Evolutionary conservation across 2,329 filamentous ascomycete species (phyloP).

Genomic region (Teratosphaeria epicoccoides): DNA sequence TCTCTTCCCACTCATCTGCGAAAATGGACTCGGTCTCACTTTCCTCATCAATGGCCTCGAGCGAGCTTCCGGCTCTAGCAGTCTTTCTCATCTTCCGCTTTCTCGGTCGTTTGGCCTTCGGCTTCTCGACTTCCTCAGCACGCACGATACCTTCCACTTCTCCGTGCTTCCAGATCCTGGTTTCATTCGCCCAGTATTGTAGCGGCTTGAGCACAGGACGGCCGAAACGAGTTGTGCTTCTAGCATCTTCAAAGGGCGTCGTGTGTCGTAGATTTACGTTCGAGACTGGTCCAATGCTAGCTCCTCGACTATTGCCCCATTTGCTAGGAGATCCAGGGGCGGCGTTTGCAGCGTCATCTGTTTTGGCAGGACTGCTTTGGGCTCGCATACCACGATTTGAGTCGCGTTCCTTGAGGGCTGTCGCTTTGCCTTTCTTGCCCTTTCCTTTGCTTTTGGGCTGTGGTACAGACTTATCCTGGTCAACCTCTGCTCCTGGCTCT

Average conservation of each 20-base stretch:
- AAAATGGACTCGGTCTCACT: constrained; percentile 45
- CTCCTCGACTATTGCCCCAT: constrained; percentile 4
- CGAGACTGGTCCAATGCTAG: constrained; percentile 23
- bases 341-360: constrained; percentile 1
- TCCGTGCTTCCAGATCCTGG: constrained; percentile 56
- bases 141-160: constrained; percentile 70
- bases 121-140: constrained; percentile 49
- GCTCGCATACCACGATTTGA: constrained; percentile 13
- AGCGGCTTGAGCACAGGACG: constrained; percentile 68
- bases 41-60: constrained; percentile 28
- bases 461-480: neutral
- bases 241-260: constrained; percentile 36
- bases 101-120: constrained; percentile 17
- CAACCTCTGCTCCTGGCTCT: neutral
- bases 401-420: constrained; percentile 12
- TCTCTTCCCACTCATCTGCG: constrained; percentile 58
- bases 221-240: constrained; percentile 62
- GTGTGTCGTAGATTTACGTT: constrained; percentile 27
- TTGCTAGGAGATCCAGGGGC: constrained; percentile 6
- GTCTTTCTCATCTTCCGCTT: constrained; percentile 28
- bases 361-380: constrained; percentile 3
- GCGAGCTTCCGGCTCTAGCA: constrained; percentile 13
- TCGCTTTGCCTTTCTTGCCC: constrained; percentile 6
- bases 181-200: constrained; percentile 79
- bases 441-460: constrained; percentile 7